Evolutionary conservation across 768 basidiomycete species (phyloP).

Genomic region (Coprinopsis sp.): DNA sequence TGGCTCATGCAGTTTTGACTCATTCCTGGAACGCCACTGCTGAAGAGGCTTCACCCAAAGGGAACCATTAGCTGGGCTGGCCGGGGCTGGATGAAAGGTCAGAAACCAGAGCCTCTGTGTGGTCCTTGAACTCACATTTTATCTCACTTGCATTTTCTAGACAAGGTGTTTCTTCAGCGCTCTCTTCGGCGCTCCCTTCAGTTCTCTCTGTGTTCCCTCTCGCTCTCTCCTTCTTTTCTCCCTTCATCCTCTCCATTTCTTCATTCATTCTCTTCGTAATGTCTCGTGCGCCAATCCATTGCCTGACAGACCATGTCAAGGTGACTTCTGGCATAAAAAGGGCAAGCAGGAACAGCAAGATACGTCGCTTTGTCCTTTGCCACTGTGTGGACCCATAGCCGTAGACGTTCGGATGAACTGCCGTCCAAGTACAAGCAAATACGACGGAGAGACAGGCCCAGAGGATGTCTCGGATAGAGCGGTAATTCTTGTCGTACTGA

Average conservation of each 20-base stretch:
- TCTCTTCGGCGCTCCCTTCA: too few species aligned
- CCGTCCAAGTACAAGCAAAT: slow-evolving; percentile 18
- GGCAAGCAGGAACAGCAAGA: slow-evolving; percentile 18
- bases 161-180: too few species aligned
- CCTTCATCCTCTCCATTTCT: not conserved
- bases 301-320: slow-evolving; percentile 18
- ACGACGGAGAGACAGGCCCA: slow-evolving; percentile 10
- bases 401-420: slow-evolving; percentile 22
- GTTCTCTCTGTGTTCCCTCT: too few species aligned
- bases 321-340: slow-evolving; percentile 24
- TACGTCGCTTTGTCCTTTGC: slow-evolving; percentile 4
- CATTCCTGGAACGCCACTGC: not conserved
- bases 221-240: too few species aligned
- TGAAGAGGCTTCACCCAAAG: not conserved
- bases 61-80: too few species aligned
- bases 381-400: slow-evolving; percentile 4
- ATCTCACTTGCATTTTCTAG: too few species aligned
- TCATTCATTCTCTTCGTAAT: slow-evolving; percentile 5
- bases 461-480: not conserved
- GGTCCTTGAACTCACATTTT: too few species aligned
- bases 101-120: too few species aligned
- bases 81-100: too few species aligned
- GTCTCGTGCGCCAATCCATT: slow-evolving; percentile 12
- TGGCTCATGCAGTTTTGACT: too few species aligned
- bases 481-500: not conserved